These are phyloP conservation scores for Colletotrichum spinosum DNA, from an alignment of 2,329 filamentous ascomycete genomes.

Conservation along the genomic window DNA sequence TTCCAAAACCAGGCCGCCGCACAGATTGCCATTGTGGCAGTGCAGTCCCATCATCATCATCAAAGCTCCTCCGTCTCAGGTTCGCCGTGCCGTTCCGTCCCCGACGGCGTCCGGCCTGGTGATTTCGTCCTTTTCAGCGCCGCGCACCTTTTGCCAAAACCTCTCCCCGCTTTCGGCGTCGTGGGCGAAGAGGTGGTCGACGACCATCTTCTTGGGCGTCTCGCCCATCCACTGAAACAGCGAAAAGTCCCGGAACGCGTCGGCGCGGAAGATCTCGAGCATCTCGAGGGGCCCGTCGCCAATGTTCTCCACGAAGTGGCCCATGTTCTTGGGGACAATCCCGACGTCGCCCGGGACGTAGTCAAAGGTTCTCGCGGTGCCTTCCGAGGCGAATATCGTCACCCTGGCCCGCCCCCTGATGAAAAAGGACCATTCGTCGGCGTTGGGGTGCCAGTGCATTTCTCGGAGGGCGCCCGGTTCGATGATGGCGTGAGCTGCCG, in stretches of 20 bases:
- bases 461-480: constrained; percentile 79
- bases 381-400: constrained; percentile 78
- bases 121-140: constrained; percentile 69
- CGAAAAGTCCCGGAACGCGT: constrained; percentile 78
- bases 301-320: constrained; percentile 85
- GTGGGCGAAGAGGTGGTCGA: constrained; percentile 75
- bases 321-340: constrained; percentile 81
- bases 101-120: constrained; percentile 45
- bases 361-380: constrained; percentile 79
- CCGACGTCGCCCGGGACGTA: constrained; percentile 81
- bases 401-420: constrained; percentile 77
- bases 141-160: constrained; percentile 72
- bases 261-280: constrained; percentile 79
- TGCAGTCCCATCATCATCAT: constrained; percentile 9
- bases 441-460: constrained; percentile 86
- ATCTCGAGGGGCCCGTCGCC: constrained; percentile 80
- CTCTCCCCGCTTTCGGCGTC: constrained; percentile 70
- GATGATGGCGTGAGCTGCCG: constrained; percentile 78
- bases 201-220: constrained; percentile 74
- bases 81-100: neutral
- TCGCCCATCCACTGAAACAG: constrained; percentile 83
- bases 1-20: neutral
- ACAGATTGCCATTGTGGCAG: constrained; percentile 6
- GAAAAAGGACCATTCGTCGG: constrained; percentile 87
- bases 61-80: constrained; percentile 25